Conservation (phyloP, 2,329 filamentous ascomycete genomes). For the Aspergillus cejpii region DNA sequence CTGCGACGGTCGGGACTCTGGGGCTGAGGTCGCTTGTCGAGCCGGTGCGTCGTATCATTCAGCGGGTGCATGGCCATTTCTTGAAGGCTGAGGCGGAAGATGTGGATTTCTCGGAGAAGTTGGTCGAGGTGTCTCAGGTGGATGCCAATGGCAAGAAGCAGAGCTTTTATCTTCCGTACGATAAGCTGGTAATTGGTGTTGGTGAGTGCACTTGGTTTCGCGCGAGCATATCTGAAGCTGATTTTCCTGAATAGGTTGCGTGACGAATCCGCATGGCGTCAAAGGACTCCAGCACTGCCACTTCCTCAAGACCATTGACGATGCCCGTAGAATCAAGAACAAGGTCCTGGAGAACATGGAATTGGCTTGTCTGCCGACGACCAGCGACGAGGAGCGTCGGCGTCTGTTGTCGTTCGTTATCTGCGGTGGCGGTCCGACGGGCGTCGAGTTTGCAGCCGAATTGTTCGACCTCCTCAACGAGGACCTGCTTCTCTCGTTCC, state of each 20-base stretch:
- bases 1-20: constrained; percentile 90
- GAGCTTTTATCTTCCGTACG: constrained; percentile 91
- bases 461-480: constrained; percentile 95
- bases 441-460: constrained; percentile 95
- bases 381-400: constrained; percentile 75
- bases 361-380: constrained; percentile 85
- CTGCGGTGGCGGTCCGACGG: constrained; percentile 89
- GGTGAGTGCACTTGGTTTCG: constrained; percentile 51
- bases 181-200: constrained; percentile 89
- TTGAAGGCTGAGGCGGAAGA: constrained; percentile 79
- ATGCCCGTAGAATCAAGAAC: constrained; percentile 84
- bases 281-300: constrained; percentile 89
- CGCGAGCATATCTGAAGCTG: no score
- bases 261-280: constrained; percentile 91
- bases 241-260: constrained; percentile 52
- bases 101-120: constrained; percentile 82
- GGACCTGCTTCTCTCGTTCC: constrained; percentile 76
- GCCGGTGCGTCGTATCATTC: constrained; percentile 78
- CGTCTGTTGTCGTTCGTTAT: constrained; percentile 92
- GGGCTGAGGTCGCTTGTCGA: constrained; percentile 88
- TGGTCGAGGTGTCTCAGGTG: constrained; percentile 75
- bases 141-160: constrained; percentile 65
- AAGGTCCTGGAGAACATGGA: constrained; percentile 85
- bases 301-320: constrained; percentile 91
- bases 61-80: constrained; percentile 76